These are phyloP conservation scores for Leccinum boreale DNA, from an alignment of 768 basidiomycete genomes.

Conservation along the genomic window DNA sequence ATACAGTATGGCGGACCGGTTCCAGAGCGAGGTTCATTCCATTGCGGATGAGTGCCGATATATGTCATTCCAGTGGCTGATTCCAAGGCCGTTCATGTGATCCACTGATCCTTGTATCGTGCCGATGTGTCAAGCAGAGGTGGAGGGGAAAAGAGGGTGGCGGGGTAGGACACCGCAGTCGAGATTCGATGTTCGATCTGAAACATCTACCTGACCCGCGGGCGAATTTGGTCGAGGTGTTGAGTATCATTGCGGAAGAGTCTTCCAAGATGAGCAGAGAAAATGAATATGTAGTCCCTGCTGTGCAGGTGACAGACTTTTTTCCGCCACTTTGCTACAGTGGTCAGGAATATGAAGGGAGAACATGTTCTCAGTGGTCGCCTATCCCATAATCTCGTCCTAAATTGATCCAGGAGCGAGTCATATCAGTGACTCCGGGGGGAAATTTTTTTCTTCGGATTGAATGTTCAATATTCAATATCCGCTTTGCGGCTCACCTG, in stretches of 20 bases:
- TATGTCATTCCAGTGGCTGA: slow-evolving; percentile 51
- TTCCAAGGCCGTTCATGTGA: slow-evolving; percentile 53
- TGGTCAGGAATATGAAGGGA: slow-evolving; percentile 20
- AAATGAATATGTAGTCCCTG: slow-evolving; percentile 16
- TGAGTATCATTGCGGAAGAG: slow-evolving; percentile 39
- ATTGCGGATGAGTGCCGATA: slow-evolving; percentile 67
- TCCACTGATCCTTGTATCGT: slow-evolving; percentile 48
- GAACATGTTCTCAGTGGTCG: slow-evolving; percentile 19
- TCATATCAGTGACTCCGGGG: slow-evolving; percentile 1
- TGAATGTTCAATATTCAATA: slow-evolving; percentile 18
- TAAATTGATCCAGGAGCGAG: slow-evolving; percentile 16
- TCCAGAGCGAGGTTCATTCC: slow-evolving; percentile 66
- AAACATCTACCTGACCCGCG: slow-evolving; percentile 44
- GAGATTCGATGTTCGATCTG: slow-evolving; percentile 66
- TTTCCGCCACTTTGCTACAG: slow-evolving; percentile 20
- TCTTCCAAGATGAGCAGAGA: slow-evolving; percentile 25
- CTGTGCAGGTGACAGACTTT: slow-evolving; percentile 31
- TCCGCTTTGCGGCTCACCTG: slow-evolving; percentile 21
- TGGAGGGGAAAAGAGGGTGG: slow-evolving; percentile 68
- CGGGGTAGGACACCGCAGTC: slow-evolving; percentile 37
- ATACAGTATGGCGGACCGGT: slow-evolving; percentile 49
- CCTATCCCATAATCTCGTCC: slow-evolving; percentile 25
- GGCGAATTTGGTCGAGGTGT: slow-evolving; percentile 41
- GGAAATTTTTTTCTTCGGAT: not conserved
- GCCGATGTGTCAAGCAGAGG: slow-evolving; percentile 65